Percentiles rank a stretch among this genome's conserved stretches.
These are phyloP conservation scores for Spencermartinsiella ligniputridi DNA, from an alignment of 1,139 yeast species.

Conservation along the genomic window DNA sequence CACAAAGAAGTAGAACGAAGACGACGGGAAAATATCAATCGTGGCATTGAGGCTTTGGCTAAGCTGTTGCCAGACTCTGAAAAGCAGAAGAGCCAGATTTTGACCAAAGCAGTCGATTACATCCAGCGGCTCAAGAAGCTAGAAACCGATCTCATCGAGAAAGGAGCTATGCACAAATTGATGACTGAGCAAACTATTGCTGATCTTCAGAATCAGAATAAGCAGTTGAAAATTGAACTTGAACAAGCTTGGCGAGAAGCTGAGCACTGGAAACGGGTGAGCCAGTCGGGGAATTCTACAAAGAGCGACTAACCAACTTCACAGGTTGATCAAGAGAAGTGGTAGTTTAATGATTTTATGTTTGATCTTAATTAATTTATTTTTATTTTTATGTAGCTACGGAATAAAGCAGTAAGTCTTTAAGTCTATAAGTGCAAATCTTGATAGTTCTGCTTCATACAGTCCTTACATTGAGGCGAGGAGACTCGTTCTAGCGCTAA, in stretches of 20 bases:
- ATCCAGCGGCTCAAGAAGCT: slow-evolving; percentile 84
- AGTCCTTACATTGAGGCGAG: no score
- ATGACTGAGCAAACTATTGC: slow-evolving; percentile 87
- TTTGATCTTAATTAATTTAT: slow-evolving; percentile 1
- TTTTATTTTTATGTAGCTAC: not conserved
- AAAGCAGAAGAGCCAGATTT: slow-evolving; percentile 85
- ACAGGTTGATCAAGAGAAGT: not conserved
- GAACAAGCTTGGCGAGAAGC: slow-evolving; percentile 92
- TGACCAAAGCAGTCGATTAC: slow-evolving; percentile 83
- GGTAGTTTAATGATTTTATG: not conserved
- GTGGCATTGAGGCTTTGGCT: slow-evolving; percentile 82
- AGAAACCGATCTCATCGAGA: slow-evolving; percentile 82
- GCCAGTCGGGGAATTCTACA: slow-evolving; percentile 10
- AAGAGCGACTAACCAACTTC: slow-evolving; percentile 3
- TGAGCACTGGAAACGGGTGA: slow-evolving; percentile 66
- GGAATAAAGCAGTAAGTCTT: no score
- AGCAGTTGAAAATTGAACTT: slow-evolving; percentile 70
- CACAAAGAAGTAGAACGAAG: slow-evolving; percentile 98
- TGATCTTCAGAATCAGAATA: slow-evolving; percentile 72
- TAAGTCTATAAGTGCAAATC: no score
- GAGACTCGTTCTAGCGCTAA: no score
- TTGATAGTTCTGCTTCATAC: no score
- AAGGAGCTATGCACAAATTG: slow-evolving; percentile 90
- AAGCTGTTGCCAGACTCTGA: slow-evolving; percentile 82
- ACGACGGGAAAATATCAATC: slow-evolving; percentile 87